phyloP scores from a whole-genome alignment of 106 monocot species.

The Phalaenopsis equestris region DNA sequence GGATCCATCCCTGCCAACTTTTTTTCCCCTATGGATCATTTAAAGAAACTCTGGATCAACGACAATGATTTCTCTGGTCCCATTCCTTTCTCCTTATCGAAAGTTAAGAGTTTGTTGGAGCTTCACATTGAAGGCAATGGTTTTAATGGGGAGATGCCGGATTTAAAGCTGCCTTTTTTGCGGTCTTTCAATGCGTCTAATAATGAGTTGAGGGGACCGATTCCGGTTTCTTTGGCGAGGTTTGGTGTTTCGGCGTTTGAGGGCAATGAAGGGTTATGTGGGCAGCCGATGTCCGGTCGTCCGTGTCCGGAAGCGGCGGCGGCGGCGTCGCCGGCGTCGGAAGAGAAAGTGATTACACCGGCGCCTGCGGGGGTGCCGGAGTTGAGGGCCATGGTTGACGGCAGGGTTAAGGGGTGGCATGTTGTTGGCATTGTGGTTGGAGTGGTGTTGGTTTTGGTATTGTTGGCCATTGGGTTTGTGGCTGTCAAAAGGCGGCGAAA shows the following conservation, averaged over 20 bases:
- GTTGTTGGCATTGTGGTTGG: not conserved
- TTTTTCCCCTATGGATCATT: conserved; percentile 31
- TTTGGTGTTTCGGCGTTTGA: conserved; percentile 24
- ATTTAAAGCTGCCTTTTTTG: conserved; percentile 6
- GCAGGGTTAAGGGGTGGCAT: not conserved
- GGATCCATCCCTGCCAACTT: conserved; percentile 22
- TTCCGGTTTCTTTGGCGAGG: conserved; percentile 20
- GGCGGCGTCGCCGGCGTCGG: not conserved
- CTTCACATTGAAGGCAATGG: conserved; percentile 49
- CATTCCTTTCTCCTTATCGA: conserved; percentile 34
- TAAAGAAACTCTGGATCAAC: conserved; percentile 60
- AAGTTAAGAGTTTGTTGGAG: conserved; percentile 30
- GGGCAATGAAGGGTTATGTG: conserved; percentile 38
- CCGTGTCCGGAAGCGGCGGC: no score
- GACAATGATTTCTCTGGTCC: conserved; percentile 30
- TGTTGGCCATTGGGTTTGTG: not conserved
- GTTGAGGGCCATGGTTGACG: no score
- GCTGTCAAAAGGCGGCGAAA: not conserved
- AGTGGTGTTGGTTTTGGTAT: not conserved
- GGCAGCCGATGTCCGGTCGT: not conserved
- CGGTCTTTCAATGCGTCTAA: conserved; percentile 26
- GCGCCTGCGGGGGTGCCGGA: not conserved
- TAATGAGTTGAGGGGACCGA: conserved; percentile 30
- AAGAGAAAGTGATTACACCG: not conserved
- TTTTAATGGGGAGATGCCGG: conserved; percentile 42